Conservation (phyloP, 2,329 filamentous ascomycete species). For the Ophiostoma sp. region DNA sequence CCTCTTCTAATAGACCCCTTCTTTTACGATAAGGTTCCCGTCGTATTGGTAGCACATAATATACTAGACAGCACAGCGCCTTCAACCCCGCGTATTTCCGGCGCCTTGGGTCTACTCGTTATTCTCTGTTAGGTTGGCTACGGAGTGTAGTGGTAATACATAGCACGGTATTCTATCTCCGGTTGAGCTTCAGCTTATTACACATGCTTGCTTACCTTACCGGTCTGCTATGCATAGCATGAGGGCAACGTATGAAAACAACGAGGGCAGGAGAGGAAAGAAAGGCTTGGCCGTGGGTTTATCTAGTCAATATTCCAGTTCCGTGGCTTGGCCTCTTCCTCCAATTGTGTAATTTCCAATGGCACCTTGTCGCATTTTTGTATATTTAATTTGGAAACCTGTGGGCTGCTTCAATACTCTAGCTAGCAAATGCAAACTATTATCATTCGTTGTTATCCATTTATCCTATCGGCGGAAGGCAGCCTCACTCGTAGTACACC, state of each 20-base stretch:
- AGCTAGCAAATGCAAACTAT: too few relatives aligned
- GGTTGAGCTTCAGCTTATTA: not conserved
- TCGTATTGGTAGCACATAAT: not conserved
- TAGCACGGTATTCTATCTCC: not conserved
- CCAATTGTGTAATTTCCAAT: too few relatives aligned
- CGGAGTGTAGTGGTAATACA: not conserved
- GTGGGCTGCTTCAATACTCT: too few relatives aligned
- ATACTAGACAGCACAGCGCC: not conserved
- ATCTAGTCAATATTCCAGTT: too few relatives aligned
- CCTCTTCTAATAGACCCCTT: not conserved
- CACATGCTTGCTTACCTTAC: not conserved
- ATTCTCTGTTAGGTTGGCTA: too few relatives aligned
- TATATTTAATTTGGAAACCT: too few relatives aligned
- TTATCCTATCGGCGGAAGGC: too few relatives aligned
- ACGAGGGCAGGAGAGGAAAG: not conserved
- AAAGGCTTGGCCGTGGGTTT: not conserved
- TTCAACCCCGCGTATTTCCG: not conserved
- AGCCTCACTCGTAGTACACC: constrained; percentile 34
- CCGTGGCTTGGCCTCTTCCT: too few relatives aligned
- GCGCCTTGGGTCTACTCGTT: not conserved
- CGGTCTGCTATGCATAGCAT: not conserved
- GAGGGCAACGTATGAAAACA: not conserved
- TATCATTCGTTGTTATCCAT: too few relatives aligned
- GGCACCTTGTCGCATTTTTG: too few relatives aligned
- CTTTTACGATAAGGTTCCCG: not conserved